Evolutionary conservation across 148 eudicot species (phyloP), one percentile per base, ranked within the genome.

Genomic region (Fagopyrum tataricum): DNA sequence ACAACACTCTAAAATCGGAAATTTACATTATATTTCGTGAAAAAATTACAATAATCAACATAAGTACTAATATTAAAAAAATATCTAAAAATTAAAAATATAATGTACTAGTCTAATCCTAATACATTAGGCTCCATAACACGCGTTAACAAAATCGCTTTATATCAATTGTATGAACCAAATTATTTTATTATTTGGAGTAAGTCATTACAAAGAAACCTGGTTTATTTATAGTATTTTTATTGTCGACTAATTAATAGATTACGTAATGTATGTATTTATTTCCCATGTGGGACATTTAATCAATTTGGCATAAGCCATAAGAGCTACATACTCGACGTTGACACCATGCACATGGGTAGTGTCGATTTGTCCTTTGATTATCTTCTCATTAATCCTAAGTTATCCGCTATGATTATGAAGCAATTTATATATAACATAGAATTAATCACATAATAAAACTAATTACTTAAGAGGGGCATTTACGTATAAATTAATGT

Each of bases 301-400:
- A 55, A 6, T 18, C 18, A 21, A 21, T 55, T 55, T 55, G 61
- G 61, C 61, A 55, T 20, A 55, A 49, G 18, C 55, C n/a, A 48
- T 48, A 49, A 20, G 24, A 21, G 26, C 26, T 55, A 55, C 61
- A 20, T 55, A 55, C 61, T 55, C 8, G 61, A 55, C 26, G 26
- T 55, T 55, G 61, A 55, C 61, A 55, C 61, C 24, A 55, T 55
- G 61, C 61, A 55, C 61, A 55, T 55, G 61, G 61, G 61, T 18
- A 18, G 20, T 55, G 61, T 55, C 61, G 18, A 55, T 55, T 55
- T 55, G 61, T 55, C 61, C 18, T 55, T 18, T 20, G 8, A 55
- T 20, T 55, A 55, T 47, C 37, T 31, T 31, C 37, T 31, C 37
- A 31, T 31, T 31, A 31, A 47, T 55, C 26, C 61, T 55, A 18